These are phyloP conservation scores for Hymenoscyphus salicellus DNA, from an alignment of 2,329 filamentous ascomycete species.

Conservation along the genomic window DNA sequence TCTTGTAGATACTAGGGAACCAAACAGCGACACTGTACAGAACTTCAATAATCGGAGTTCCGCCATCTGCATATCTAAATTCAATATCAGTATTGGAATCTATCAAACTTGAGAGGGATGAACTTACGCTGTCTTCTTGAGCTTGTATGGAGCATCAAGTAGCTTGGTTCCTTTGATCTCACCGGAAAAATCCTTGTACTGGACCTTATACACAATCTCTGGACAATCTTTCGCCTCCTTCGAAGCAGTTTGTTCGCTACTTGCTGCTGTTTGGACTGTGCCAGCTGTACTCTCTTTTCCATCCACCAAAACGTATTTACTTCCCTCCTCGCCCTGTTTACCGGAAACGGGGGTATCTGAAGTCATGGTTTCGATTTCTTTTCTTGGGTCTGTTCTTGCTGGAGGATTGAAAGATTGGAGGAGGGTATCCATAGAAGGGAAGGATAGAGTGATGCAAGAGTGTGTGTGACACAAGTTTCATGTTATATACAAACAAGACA, in stretches of 20 bases:
- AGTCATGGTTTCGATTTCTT: conserved; percentile 18
- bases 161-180: conserved; percentile 27
- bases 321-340: conserved; percentile 16
- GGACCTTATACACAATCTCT: conserved; percentile 26
- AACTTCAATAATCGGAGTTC: conserved; percentile 25
- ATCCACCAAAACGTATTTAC: conserved; percentile 24
- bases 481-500: not conserved
- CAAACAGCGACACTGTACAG: conserved; percentile 26
- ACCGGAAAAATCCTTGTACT: conserved; percentile 25
- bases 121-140: conserved; percentile 23
- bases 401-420: not conserved
- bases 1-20: conserved; percentile 25
- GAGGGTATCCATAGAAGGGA: not conserved
- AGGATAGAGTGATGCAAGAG: not conserved
- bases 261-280: conserved; percentile 13
- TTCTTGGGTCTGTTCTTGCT: not conserved
- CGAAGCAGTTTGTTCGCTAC: conserved; percentile 14
- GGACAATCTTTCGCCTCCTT: conserved; percentile 23
- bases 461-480: not conserved
- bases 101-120: too few species aligned
- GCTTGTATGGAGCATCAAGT: conserved; percentile 23
- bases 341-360: not conserved
- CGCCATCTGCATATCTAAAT: conserved; percentile 20
- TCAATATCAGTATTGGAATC: not conserved
- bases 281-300: conserved; percentile 13